Evolutionary conservation across 768 basidiomycete genomes (phyloP).

Genomic region (Agrocybe praecox): DNA sequence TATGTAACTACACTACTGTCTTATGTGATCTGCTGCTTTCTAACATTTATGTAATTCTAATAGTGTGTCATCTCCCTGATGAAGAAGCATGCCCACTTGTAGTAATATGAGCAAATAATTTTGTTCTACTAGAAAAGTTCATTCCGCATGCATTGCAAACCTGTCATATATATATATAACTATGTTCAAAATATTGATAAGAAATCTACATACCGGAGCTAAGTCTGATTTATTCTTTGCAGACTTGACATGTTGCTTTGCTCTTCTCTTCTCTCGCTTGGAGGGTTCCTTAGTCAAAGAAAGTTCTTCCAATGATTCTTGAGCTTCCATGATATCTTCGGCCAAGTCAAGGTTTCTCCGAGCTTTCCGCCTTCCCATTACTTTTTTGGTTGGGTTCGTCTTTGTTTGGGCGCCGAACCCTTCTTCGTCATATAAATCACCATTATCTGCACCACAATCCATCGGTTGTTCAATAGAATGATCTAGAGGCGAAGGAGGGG

Average conservation of each 20-base stretch:
- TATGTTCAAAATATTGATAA: background rate
- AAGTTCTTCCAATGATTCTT: background rate
- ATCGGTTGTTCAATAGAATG: no score
- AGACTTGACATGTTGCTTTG: constrained; percentile 62
- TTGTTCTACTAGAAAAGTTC: constrained; percentile 67
- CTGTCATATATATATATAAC: constrained; percentile 12
- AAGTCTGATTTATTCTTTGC: background rate
- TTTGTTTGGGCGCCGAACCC: background rate
- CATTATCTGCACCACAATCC: no score
- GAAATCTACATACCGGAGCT: background rate
- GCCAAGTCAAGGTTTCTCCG: background rate
- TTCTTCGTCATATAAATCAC: background rate
- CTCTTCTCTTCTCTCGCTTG: constrained; percentile 83
- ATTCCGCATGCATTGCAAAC: constrained; percentile 73
- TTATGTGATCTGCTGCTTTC: no score
- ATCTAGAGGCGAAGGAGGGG: no score
- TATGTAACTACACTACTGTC: no score
- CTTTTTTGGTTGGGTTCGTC: background rate
- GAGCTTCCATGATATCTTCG: background rate
- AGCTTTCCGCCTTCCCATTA: constrained; percentile 5
- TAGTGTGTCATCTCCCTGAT: no score
- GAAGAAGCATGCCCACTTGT: constrained; percentile 72
- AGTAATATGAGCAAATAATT: constrained; percentile 73
- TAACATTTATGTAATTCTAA: no score
- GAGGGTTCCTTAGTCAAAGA: constrained; percentile 33